Evolutionary conservation across 1,284 basidiomycete genomes (phyloP), one percentile per base, ranked within the genome.

Genomic region (Cutaneotrichosporon cutaneum): DNA sequence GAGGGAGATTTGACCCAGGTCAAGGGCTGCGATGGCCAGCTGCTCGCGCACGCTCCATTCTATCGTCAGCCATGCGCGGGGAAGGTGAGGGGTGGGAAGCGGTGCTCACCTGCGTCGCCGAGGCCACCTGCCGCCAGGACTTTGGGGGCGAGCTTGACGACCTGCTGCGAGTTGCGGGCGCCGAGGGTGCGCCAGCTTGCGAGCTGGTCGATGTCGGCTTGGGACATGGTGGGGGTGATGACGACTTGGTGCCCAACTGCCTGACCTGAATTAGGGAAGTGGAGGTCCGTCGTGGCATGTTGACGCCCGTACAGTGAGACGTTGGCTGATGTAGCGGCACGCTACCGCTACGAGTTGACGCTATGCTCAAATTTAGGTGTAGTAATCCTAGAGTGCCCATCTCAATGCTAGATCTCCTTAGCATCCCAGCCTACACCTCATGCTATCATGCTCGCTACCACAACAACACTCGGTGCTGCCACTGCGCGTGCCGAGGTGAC

Each of bases 21-120:
- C 94, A 57, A 96, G 81, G 0, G 95, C 86, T 2, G 95, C 92
- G 42, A 94, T 82, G 4, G 88, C 86, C 1, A 97, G 82, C 73
- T 97, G 94, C 75, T 98, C 95, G 16, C 94, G 81, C 64, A 93
- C 87, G 2, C 88, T 84, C 92, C 92, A 96, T 67, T 84, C 90
- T 93, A 69, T 33, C 2, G 30, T 64, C 59, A 58, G 62, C n/a
- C n/a, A n/a, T n/a, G n/a, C n/a, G n/a, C 16, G 21, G 42, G 44
- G 11, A 13, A 24, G 24, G 45, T 26, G 18, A 9, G 13, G 30
- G 21, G 30, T 14, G 16, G 35, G 21, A 42, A 2, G 21, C n/a
- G n/a, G n/a, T n/a, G 27, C 75, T 47, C 47, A 76, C 77, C 70
- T 61, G 72, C 68, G 54, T 77, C 73, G 22, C 69, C 67, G 13